Evolutionary conservation across 140 eudicot species (phyloP), one percentile per base, ranked within the genome.

Genomic region (Senecio squalidus): DNA sequence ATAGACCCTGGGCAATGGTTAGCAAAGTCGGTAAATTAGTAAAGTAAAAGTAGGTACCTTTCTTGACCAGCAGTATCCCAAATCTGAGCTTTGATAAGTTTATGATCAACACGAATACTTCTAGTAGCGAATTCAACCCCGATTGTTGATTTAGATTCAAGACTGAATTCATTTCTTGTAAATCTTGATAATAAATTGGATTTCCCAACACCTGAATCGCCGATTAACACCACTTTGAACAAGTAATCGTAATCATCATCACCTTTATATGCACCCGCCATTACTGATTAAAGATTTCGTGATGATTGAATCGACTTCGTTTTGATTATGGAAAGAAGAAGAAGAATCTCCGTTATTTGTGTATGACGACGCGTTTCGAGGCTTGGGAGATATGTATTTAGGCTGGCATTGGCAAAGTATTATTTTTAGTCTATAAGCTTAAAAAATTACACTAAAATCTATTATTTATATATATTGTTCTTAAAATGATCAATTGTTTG

Each of bases 61-160:
- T 82, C 89, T 64, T 75, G 89, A 60, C 82, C 79, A 49, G 79
- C 84, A 29, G 82, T 71, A 25, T 78, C 82, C 84, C 79, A 74
- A 62, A 77, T 77, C 79, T 74, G 81, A 54, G 83, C 80, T 72
- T 80, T 80, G 60, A 76, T 66, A 40, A 78, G 55, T 55, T 81
- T 81, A 16, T 77, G 79, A 66, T 81, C 84, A 60, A 81, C 81
- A 55, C 78, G 76, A 59, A 81, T 63, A 47, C 88, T 81, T 34
- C 88, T 62, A 39, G 84, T 81, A 44, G 84, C 88, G 57, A 81
- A 81, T 63, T 81, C 88, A 41, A 81, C 88, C 1, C 88, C 88
- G 33, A 81, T 77, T 2, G 84, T 81, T 18, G 88, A 81, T 43
- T 82, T 82, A 4, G 82, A 82, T 54, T 82, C 89, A 15, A 78